Conservation (phyloP, 257 asterid species). For the Rhazya stricta region DNA sequence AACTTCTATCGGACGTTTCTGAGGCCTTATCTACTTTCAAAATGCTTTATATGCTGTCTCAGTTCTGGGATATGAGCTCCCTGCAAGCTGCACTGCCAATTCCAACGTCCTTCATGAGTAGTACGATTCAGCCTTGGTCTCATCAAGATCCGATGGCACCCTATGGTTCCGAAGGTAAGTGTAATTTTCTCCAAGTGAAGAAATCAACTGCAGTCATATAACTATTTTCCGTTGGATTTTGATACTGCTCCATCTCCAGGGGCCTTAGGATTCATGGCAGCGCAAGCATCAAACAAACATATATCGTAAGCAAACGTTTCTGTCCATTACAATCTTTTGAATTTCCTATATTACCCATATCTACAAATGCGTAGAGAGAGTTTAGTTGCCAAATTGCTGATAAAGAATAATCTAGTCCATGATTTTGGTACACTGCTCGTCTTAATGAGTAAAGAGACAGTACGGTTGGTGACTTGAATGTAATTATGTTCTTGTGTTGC, state of each 20-base stretch:
- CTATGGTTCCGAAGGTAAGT: constrained; percentile 35
- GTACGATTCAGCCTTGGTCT: constrained; percentile 53
- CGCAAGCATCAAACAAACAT: constrained; percentile 47
- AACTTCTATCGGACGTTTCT: neutral
- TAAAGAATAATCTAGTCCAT: neutral
- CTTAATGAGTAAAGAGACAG: neutral
- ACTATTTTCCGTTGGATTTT: constrained; percentile 13
- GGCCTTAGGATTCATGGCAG: constrained; percentile 53
- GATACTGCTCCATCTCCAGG: constrained; percentile 33
- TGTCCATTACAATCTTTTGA: neutral
- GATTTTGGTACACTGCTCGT: neutral
- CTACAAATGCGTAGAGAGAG: neutral
- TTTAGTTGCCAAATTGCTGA: neutral
- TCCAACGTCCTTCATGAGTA: constrained; percentile 49
- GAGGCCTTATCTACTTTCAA: constrained; percentile 11
- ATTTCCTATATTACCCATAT: neutral
- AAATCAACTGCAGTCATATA: constrained; percentile 10
- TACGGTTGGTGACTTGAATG: neutral
- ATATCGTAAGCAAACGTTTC: constrained; percentile 41
- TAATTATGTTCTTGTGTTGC: neutral
- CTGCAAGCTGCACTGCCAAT: constrained; percentile 63
- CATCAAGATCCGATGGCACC: constrained; percentile 45
- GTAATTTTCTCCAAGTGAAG: constrained; percentile 31
- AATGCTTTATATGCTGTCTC: constrained; percentile 18
- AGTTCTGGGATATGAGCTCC: constrained; percentile 76